Conservation (phyloP, 371 early-diverging fungal genomes). For the Thermomucor indicae-seudaticae region DNA sequence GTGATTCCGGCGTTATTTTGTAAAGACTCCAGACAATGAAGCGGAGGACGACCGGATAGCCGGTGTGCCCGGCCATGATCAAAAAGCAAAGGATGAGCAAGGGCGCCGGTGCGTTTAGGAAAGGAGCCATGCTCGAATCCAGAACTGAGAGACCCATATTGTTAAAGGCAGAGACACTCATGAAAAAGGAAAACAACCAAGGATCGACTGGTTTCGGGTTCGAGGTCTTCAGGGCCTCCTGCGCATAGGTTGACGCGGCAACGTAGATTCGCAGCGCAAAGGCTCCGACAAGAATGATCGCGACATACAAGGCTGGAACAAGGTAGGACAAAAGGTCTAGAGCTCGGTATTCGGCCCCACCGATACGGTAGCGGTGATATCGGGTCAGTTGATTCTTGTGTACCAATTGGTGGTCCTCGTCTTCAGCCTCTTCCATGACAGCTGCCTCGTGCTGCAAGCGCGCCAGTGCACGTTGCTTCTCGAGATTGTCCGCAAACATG, state of each 20-base stretch:
- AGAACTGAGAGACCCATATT: constrained; percentile 30
- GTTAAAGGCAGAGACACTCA: constrained; percentile 29
- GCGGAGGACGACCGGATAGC: constrained; percentile 32
- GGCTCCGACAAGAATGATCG: constrained; percentile 18
- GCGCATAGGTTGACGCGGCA: constrained; percentile 25
- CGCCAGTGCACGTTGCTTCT: constrained; percentile 25
- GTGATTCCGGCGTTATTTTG: constrained; percentile 25
- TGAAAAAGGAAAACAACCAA: constrained; percentile 38
- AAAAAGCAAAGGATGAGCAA: constrained; percentile 21
- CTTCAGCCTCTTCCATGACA: not conserved
- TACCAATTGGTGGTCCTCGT: constrained; percentile 16
- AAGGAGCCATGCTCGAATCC: constrained; percentile 35
- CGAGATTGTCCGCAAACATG: constrained; percentile 35
- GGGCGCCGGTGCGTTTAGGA: constrained; percentile 24
- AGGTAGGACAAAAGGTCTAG: constrained; percentile 27
- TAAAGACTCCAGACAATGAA: constrained; percentile 31
- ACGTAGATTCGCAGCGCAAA: constrained; percentile 29
- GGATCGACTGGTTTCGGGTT: constrained; percentile 22
- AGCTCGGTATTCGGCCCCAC: constrained; percentile 43
- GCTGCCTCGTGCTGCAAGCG: constrained; percentile 16
- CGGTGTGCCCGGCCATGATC: constrained; percentile 39
- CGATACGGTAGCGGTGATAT: constrained; percentile 32
- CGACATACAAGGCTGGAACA: constrained; percentile 26
- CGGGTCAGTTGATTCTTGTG: constrained; percentile 31
- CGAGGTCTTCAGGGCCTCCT: constrained; percentile 13